Conservation (phyloP, 208 protist species). For the Trichomonas gallinae region DNA sequence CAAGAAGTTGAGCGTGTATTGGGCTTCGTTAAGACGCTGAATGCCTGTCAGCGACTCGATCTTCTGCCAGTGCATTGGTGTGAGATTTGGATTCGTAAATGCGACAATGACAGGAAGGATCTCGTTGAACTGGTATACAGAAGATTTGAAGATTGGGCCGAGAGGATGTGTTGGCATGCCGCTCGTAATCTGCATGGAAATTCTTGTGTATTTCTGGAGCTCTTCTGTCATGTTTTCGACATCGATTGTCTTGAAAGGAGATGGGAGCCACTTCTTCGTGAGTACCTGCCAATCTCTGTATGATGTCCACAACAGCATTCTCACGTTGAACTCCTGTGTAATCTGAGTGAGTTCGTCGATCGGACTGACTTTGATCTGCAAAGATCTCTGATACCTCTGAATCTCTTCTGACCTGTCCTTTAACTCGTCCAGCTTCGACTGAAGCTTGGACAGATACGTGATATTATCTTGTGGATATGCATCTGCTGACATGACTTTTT, state of each 20-base stretch:
- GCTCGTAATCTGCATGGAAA: background rate
- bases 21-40: background rate
- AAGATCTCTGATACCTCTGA: background rate
- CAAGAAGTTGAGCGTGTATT: background rate
- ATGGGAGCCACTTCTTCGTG: background rate
- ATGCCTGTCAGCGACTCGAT: constrained; percentile 22
- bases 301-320: background rate
- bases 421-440: background rate
- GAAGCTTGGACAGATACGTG: background rate
- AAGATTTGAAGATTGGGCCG: constrained; percentile 25
- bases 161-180: background rate
- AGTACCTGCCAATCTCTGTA: background rate
- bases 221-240: background rate
- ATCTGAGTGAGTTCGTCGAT: background rate
- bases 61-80: constrained; percentile 23
- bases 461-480: background rate
- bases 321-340: background rate
- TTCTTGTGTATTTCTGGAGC: background rate
- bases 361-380: background rate
- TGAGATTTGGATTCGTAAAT: constrained; percentile 19
- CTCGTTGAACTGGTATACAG: constrained; percentile 7
- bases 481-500: background rate
- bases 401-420: background rate
- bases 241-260: background rate
- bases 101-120: constrained; percentile 28